These are phyloP conservation scores for Eutypa lata DNA, from an alignment of 2,329 filamentous ascomycete genomes.

Conservation along the genomic window DNA sequence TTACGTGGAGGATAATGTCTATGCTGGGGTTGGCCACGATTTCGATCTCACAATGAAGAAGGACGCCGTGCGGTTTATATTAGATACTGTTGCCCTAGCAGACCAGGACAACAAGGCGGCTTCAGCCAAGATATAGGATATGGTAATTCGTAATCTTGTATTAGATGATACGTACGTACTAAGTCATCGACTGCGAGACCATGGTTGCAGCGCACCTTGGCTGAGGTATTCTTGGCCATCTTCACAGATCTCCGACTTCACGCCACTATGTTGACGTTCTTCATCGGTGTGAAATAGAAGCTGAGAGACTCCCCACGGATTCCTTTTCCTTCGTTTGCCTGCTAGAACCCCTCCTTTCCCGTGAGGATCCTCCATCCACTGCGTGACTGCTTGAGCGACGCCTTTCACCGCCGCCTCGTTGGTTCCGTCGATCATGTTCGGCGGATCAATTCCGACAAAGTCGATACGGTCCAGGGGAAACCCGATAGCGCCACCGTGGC, in stretches of 20 bases:
- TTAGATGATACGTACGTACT: not conserved
- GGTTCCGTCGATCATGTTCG: constrained; percentile 34
- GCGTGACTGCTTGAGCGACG: constrained; percentile 38
- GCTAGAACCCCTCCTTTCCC: constrained; percentile 43
- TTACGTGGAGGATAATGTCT: constrained; percentile 62
- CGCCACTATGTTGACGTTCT: constrained; percentile 32
- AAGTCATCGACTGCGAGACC: constrained; percentile 22
- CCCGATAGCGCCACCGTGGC: constrained; percentile 62
- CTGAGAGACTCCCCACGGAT: constrained; percentile 46
- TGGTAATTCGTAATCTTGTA: not conserved
- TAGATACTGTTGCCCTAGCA: constrained; percentile 38
- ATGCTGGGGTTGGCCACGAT: constrained; percentile 66
- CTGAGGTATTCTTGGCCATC: constrained; percentile 39
- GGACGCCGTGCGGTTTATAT: constrained; percentile 63
- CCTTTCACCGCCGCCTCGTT: constrained; percentile 41
- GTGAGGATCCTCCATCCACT: constrained; percentile 53
- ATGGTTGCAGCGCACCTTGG: constrained; percentile 36
- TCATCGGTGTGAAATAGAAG: constrained; percentile 38
- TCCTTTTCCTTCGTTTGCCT: constrained; percentile 46
- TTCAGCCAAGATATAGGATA: constrained; percentile 23
- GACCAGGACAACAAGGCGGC: constrained; percentile 23
- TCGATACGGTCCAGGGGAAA: constrained; percentile 43
- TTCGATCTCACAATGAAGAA: constrained; percentile 65
- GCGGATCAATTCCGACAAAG: constrained; percentile 66
- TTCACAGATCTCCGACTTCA: constrained; percentile 31